These are phyloP conservation scores for Gossypium bickii DNA, from an alignment of 345 rosid genomes.

Conservation along the genomic window DNA sequence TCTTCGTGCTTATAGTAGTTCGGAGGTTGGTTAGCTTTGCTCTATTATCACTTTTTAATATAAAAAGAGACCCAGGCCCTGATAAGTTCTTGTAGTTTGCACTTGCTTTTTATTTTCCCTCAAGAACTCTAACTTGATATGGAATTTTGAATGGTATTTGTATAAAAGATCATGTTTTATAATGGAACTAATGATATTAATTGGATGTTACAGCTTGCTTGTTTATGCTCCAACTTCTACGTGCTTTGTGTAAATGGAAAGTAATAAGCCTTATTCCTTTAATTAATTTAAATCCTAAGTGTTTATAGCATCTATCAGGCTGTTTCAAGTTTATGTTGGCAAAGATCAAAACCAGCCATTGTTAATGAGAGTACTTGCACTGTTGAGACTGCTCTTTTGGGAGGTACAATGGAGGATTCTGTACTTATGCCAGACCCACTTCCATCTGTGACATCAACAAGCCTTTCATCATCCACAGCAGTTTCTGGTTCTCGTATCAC, in stretches of 20 bases:
- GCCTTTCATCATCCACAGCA: slow-evolving; percentile 46
- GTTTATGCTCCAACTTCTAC: not conserved
- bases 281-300: slow-evolving; percentile 21
- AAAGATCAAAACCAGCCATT: slow-evolving; percentile 80
- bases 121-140: not conserved
- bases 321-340: slow-evolving; percentile 95
- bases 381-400: slow-evolving; percentile 88
- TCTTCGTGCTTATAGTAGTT: slow-evolving; percentile 82
- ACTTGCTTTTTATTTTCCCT: not conserved
- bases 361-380: slow-evolving; percentile 76
- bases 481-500: slow-evolving; percentile 41
- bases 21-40: slow-evolving; percentile 58
- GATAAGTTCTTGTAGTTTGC: not conserved
- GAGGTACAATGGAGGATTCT: slow-evolving; percentile 81
- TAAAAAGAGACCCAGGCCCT: not conserved
- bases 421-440: slow-evolving; percentile 96
- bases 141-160: slow-evolving; percentile 4
- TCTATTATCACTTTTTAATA: not conserved
- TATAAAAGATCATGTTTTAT: not conserved
- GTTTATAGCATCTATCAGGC: slow-evolving; percentile 48
- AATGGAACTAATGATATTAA: not conserved
- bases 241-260: not conserved
- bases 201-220: not conserved
- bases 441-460: slow-evolving; percentile 61
- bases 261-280: slow-evolving; percentile 12